Percentiles rank a stretch among this genome's conserved stretches.
Evolutionary conservation across 768 basidiomycete species (phyloP).

Genomic region (Mycena haematopus): DNA sequence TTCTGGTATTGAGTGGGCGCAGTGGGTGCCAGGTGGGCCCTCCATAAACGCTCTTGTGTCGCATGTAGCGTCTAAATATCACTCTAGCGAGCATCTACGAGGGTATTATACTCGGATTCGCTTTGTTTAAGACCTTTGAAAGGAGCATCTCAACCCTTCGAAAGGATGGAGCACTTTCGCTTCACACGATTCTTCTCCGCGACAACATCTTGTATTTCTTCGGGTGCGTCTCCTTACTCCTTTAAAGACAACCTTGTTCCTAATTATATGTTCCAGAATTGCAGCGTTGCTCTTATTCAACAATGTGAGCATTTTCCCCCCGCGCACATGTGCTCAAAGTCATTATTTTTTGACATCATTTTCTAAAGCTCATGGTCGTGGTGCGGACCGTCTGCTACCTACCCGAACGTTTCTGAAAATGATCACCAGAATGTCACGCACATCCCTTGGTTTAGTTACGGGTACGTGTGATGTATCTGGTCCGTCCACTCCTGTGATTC

Average conservation of each 20-base stretch:
- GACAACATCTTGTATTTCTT: slow-evolving; percentile 55
- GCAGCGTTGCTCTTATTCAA: slow-evolving; percentile 49
- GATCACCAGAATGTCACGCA: slow-evolving; percentile 45
- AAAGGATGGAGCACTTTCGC: slow-evolving; percentile 34
- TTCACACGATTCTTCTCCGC: slow-evolving; percentile 45
- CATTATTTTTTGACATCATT: slow-evolving; percentile 40
- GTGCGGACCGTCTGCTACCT: slow-evolving; percentile 28
- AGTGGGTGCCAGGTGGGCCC: slow-evolving; percentile 50
- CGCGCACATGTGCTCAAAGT: slow-evolving; percentile 30
- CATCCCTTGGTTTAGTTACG: slow-evolving; percentile 59
- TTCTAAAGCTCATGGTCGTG: slow-evolving; percentile 44
- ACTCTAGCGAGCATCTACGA: slow-evolving; percentile 40
- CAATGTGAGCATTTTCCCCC: slow-evolving; percentile 40
- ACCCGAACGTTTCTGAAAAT: not conserved
- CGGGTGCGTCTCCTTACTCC: slow-evolving; percentile 35
- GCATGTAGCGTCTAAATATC: not conserved
- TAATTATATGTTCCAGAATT: slow-evolving; percentile 37
- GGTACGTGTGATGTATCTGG: slow-evolving; percentile 31
- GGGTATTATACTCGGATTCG: slow-evolving; percentile 48
- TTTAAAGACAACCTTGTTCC: not conserved
- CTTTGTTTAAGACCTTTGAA: slow-evolving; percentile 42
- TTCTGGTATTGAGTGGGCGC: slow-evolving; percentile 49
- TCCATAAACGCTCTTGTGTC: not conserved
- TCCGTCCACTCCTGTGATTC: not conserved
- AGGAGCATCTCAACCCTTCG: slow-evolving; percentile 36